Conservation (phyloP, 164 flowering plant species). For the Magnolia kwangsiensis region DNA sequence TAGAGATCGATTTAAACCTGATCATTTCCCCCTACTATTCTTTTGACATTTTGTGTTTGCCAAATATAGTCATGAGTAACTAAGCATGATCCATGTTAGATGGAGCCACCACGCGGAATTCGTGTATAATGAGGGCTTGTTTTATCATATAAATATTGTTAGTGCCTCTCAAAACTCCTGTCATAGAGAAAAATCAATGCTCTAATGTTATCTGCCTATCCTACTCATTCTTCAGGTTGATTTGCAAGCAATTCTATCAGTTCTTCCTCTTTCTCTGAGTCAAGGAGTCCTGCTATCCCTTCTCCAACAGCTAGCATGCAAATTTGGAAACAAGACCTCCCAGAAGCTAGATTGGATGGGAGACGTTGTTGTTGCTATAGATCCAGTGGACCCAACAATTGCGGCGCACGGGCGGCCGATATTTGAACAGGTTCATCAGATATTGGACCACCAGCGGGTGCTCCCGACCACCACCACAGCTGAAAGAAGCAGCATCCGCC, state of each 20-base stretch:
- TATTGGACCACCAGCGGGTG: slow-evolving; percentile 50
- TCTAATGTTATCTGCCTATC: not conserved
- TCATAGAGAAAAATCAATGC: too few species aligned
- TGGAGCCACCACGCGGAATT: too few species aligned
- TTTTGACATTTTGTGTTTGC: too few species aligned
- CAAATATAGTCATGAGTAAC: too few species aligned
- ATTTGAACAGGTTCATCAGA: slow-evolving; percentile 84
- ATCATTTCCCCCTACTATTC: too few species aligned
- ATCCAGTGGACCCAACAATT: slow-evolving; percentile 71
- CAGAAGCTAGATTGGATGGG: slow-evolving; percentile 77
- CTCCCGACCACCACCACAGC: slow-evolving; percentile 42
- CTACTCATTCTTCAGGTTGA: slow-evolving; percentile 53
- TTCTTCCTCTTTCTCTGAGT: slow-evolving; percentile 64
- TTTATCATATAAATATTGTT: too few species aligned
- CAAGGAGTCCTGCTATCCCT: slow-evolving; percentile 97
- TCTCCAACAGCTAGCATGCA: slow-evolving; percentile 87
- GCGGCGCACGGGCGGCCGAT: slow-evolving; percentile 72
- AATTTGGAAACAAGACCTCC: slow-evolving; percentile 56
- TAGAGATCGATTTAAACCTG: too few species aligned
- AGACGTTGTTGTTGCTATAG: slow-evolving; percentile 61
- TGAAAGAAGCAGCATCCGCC: slow-evolving; percentile 49
- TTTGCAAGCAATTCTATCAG: slow-evolving; percentile 50
- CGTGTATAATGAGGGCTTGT: too few species aligned
- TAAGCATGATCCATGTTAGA: too few species aligned
- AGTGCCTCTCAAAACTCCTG: too few species aligned